A percentile compares a stretch with the other conserved stretches of the same genome.
Conservation (phyloP, 2,329 filamentous ascomycete species). For the Microascus cirrosus region DNA sequence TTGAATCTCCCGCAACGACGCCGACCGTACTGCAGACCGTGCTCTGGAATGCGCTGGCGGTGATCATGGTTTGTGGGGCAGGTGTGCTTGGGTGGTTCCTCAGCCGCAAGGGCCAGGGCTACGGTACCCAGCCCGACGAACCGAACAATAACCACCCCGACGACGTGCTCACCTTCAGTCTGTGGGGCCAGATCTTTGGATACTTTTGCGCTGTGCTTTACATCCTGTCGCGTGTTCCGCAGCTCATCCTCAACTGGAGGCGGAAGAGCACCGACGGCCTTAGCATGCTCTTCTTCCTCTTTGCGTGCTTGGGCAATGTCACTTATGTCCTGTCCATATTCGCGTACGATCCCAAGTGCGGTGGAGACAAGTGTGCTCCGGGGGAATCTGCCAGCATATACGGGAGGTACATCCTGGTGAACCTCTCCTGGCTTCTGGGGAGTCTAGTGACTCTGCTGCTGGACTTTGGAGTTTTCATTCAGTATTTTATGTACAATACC, state of each 20-base stretch:
- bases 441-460: slow-evolving; percentile 79
- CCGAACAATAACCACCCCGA: slow-evolving; percentile 22
- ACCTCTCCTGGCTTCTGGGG: slow-evolving; percentile 81
- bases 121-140: slow-evolving; percentile 23
- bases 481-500: slow-evolving; percentile 76
- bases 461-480: slow-evolving; percentile 77
- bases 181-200: slow-evolving; percentile 81
- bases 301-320: slow-evolving; percentile 89
- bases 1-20: slow-evolving; percentile 25
- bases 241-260: slow-evolving; percentile 83
- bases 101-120: slow-evolving; percentile 31
- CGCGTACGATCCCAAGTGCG: slow-evolving; percentile 71
- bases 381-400: slow-evolving; percentile 62
- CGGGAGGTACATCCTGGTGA: slow-evolving; percentile 74
- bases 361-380: slow-evolving; percentile 38
- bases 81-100: slow-evolving; percentile 83
- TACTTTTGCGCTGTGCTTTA: slow-evolving; percentile 87
- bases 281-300: slow-evolving; percentile 89
- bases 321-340: slow-evolving; percentile 90
- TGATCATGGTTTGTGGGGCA: slow-evolving; percentile 73
- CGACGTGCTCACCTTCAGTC: slow-evolving; percentile 53
- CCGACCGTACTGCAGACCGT: slow-evolving; percentile 45
- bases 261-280: slow-evolving; percentile 91
- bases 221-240: slow-evolving; percentile 78
- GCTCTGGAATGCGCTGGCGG: slow-evolving; percentile 62